Evolutionary conservation across 768 basidiomycete genomes (phyloP).

Genomic region (Tulasnella sp.): DNA sequence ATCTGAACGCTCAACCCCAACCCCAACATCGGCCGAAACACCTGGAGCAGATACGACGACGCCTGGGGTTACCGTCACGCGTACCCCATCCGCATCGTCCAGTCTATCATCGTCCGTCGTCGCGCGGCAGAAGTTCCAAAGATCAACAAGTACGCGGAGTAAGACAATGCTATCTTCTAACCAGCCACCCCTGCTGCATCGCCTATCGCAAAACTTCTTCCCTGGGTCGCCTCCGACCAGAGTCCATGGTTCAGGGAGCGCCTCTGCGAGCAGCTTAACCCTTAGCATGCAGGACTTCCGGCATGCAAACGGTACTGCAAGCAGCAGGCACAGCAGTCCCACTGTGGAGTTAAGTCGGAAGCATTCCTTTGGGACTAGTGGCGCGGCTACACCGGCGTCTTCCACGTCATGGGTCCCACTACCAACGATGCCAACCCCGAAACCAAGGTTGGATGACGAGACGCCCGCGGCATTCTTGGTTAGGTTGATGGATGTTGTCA

Average conservation of each 20-base stretch:
- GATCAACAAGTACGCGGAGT: background rate
- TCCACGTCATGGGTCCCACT: background rate
- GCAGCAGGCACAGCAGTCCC: background rate
- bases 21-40: background rate
- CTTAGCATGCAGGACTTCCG: background rate
- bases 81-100: background rate
- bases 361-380: background rate
- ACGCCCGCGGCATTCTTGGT: slow-evolving; percentile 57
- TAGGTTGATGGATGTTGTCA: slow-evolving; percentile 51
- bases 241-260: background rate
- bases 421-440: background rate
- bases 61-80: background rate
- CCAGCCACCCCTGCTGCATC: background rate
- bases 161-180: background rate
- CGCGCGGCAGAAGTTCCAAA: background rate
- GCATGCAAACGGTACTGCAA: background rate
- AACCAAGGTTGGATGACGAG: slow-evolving; percentile 36
- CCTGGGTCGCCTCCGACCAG: background rate
- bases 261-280: background rate
- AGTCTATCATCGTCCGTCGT: background rate
- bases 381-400: background rate
- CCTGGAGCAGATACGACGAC: background rate
- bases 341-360: background rate
- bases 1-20: background rate
- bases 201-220: slow-evolving; percentile 1